A percentile compares a stretch with the other conserved stretches of the same genome.
Evolutionary conservation across 164 flowering plant genomes (phyloP).

Genomic region (Annona squamosa): DNA sequence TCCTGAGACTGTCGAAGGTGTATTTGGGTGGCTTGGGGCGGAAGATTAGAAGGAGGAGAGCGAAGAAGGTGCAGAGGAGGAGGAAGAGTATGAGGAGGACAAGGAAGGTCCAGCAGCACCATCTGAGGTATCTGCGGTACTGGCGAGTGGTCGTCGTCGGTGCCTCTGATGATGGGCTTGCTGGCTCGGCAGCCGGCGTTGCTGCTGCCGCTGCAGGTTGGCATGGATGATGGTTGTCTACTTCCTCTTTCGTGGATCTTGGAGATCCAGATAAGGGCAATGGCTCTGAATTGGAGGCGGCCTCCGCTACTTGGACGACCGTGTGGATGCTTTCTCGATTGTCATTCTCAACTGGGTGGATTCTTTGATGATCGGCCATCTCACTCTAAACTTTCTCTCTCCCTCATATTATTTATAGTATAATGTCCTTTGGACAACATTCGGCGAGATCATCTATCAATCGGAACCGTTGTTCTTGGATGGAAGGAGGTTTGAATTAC

Average conservation of each 20-base stretch:
- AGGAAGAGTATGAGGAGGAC: constrained; percentile 36
- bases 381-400: neutral
- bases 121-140: constrained; percentile 33
- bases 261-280: constrained; percentile 6
- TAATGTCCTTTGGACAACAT: no score
- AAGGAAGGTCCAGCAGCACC: constrained; percentile 50
- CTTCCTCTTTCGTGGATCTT: constrained; percentile 38
- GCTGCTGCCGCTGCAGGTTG: neutral
- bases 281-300: constrained; percentile 18
- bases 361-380: constrained; percentile 43
- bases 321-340: constrained; percentile 18
- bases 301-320: constrained; percentile 7
- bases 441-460: no score
- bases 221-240: constrained; percentile 10
- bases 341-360: constrained; percentile 47
- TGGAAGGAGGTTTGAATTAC: no score
- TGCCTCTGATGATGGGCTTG: constrained; percentile 27
- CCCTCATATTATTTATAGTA: neutral
- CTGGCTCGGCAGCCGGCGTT: constrained; percentile 17
- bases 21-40: constrained; percentile 64
- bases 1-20: constrained; percentile 41
- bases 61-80: constrained; percentile 28
- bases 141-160: constrained; percentile 4
- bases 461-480: no score
- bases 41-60: constrained; percentile 53